Evolutionary conservation across 352 stramenopile species (phyloP).

Genomic region (Phytophthora capsici): DNA sequence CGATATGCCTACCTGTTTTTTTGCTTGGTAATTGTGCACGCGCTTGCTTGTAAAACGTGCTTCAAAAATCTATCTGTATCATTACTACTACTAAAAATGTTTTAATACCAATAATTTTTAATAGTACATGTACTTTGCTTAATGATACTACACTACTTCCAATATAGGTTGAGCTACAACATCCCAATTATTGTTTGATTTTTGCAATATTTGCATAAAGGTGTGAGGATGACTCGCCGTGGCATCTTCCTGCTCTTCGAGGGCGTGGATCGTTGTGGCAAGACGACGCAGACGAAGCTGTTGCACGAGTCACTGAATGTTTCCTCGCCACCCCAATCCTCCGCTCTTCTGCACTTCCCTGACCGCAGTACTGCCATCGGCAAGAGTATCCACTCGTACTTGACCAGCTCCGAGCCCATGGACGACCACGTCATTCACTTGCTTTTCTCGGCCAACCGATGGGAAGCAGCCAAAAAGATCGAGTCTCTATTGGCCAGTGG

Average conservation of each 20-base stretch:
- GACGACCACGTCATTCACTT: constrained; percentile 99
- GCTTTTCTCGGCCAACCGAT: constrained; percentile 99
- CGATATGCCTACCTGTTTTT: too few species aligned
- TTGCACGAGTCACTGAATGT: constrained; percentile 75
- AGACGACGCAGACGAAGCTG: constrained; percentile 98
- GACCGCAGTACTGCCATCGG: constrained; percentile 93
- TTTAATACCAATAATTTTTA: too few species aligned
- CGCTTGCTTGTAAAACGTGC: too few species aligned
- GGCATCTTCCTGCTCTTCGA: constrained; percentile 99
- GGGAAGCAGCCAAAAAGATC: constrained; percentile 92
- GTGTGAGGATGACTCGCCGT: constrained; percentile 58
- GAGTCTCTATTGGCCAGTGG: constrained; percentile 75
- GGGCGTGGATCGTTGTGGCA: constrained; percentile 98
- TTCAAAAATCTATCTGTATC: too few species aligned
- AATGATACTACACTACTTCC: too few species aligned
- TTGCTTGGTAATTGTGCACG: too few species aligned
- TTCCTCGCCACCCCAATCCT: constrained; percentile 14
- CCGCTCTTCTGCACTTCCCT: constrained; percentile 77
- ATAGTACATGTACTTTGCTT: too few species aligned
- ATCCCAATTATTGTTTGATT: too few species aligned
- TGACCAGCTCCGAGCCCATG: constrained; percentile 89
- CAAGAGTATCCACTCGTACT: constrained; percentile 97
- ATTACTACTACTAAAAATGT: too few species aligned
- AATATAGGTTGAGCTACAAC: too few species aligned
- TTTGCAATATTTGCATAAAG: too few species aligned